Evolutionary conservation across 2,329 filamentous ascomycete genomes (phyloP), one percentile per base, ranked within the genome.

Genomic region (Scedosporium boydii): DNA sequence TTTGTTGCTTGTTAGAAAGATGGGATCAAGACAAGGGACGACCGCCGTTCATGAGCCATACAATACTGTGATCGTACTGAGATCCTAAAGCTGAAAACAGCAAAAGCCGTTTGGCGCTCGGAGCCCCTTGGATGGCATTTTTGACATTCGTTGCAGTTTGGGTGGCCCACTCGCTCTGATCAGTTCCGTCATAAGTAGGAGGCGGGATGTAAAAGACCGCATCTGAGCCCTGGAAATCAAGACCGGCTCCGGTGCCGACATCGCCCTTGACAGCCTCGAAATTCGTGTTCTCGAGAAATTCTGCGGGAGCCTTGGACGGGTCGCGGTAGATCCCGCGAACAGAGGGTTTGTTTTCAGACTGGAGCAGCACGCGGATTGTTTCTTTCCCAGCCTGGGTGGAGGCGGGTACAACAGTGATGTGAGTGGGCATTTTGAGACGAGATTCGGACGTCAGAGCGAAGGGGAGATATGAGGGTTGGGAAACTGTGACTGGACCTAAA

Each of bases 181-280:
- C 67, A 6, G 64, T 61, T 5, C 67, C 69, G 48, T 71, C 68
- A 10, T 65, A 68, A 9, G 63, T 68, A 2, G 60, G 71, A 0
- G 73, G 73, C 1, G 73, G 72, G 41, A 73, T 64, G 46, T 74
- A 75, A 56, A 75, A 68, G 18, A 75, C 68, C 4, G 68, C 71
- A 29, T 72, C 67, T 2, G 71, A 71, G 10, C 60, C 62, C 6
- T 63, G 59, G 51, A 75, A 74, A 46, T 73, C 66, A 7, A 75
- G 67, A 1, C 65, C 66, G 0, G 23, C 48, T 0, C 67, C 70
- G 1, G 66, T 61, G 16, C 63, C 64, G 6, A 74, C 68, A n/a
- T 75, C 73, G 21, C 71, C 73, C 57, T 69, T 65, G 9, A 65
- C 64, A 3, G 71, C 69, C 38, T 67, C 60, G 18, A 75, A 75